Evolutionary conservation across 2,329 filamentous ascomycete species (phyloP), one percentile per base, ranked within the genome.

Genomic region (Aspergillus persii): DNA sequence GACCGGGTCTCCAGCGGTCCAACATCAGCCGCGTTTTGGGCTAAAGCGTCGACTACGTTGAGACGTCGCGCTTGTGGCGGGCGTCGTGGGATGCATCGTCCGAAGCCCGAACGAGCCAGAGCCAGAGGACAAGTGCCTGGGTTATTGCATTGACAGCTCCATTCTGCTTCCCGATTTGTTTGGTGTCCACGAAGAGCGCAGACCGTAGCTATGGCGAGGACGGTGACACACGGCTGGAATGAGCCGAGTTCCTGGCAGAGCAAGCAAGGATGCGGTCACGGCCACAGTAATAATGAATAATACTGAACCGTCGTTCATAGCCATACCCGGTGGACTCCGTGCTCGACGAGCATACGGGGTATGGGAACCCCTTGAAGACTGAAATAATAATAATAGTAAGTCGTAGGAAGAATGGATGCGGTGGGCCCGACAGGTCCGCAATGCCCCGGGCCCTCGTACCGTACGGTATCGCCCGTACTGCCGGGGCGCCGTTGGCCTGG

Each of bases 341-440:
- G 1, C 18, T 23, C 18, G 2, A 23, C 18, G 18, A 23, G 18
- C 18, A 23, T 23, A 23, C 18, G 18, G 18, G 2, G 18, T 23
- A 23, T 23, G 30, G 30, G 30, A 31, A 41, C n/a, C 54, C 26
- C n/a, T 52, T 41, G 31, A 31, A 33, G 18, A 23, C 18, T 23
- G 18, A 23, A 23, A 23, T 23, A 23, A 23, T 23, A 23, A 23
- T 23, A 23, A 23, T 23, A 23, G 18, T 23, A 23, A 23, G 18
- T 23, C 18, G 18, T 36, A 52, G 30, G 15, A 7, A 39, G 26
- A 44, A 48, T 18, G 47, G 8, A 26, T 44, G 26, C 15, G 47
- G 54, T 56, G 54, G 54, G 49, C 50, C 54, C 54, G 47, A 56
- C 29, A 56, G 54, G 54, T 50, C 54, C 54, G 54, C 54, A 56